Percentiles rank a stretch among this genome's conserved stretches.
Conservation (phyloP, 345 rosid species). For the Citrus inodora region DNA sequence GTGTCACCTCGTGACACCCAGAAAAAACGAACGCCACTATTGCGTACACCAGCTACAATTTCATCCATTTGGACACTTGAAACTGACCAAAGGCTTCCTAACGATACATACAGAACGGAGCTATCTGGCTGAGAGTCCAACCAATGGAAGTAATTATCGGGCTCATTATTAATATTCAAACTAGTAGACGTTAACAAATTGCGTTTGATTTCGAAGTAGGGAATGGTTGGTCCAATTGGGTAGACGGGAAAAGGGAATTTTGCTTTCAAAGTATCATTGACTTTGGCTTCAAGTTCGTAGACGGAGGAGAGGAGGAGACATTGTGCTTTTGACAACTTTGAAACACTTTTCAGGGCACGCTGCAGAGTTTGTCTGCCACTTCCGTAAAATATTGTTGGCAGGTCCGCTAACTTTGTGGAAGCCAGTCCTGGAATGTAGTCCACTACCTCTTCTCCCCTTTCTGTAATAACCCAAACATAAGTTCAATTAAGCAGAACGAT, state of each 20-base stretch:
- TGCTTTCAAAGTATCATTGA: conserved; percentile 6
- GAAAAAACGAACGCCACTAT: conserved; percentile 28
- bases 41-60: conserved; percentile 22
- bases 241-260: conserved; percentile 18
- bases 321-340: conserved; percentile 20
- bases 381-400: conserved; percentile 13
- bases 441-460: conserved; percentile 32
- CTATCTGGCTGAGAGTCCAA: conserved; percentile 26
- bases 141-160: conserved; percentile 12
- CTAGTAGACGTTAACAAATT: not conserved
- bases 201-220: conserved; percentile 6
- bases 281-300: conserved; percentile 31
- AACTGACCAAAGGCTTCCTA: conserved; percentile 38
- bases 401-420: conserved; percentile 22
- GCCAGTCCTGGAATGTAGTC: conserved; percentile 39
- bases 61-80: conserved; percentile 32
- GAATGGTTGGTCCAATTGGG: conserved; percentile 35
- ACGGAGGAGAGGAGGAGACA: conserved; percentile 30
- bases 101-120: conserved; percentile 37
- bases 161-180: too few species aligned
- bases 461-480: conserved; percentile 4
- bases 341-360: conserved; percentile 5
- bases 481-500: conserved; percentile 8
- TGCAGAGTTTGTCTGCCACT: not conserved
- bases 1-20: conserved; percentile 36